Evolutionary conservation across 805 yeast species (phyloP), one percentile per base, ranked within the genome.

Genomic region (Spathaspora passalidarum): DNA sequence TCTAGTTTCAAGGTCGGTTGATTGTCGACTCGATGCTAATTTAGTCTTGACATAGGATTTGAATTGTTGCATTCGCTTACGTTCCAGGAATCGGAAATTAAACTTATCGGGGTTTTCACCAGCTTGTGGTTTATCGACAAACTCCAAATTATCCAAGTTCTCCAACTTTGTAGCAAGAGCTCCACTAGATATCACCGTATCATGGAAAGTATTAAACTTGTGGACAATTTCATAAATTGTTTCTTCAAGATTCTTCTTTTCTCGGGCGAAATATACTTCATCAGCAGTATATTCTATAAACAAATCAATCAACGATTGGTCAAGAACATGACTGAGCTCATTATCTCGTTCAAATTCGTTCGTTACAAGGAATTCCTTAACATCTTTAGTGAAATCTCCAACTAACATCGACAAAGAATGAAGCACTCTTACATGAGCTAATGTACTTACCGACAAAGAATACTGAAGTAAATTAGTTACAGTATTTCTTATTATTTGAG

Each of bases 381-480:
- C 68, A 46, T 80, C 82, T 46, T 78, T 79, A 1, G 87, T 81
- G 54, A 86, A 78, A 40, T 75, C 78, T 11, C 80, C 78, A 8
- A 86, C 70, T 32, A 78, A 65, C 0, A 76, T 72, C 57, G 81
- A 84, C n/a, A 86, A 68, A 2, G 82, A 72, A 63, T 88, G 87
- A 26, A 92, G 65, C 1, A 84, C 75, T 56, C 98, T 76, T 2
- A 90, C 81, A 59, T 85, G 88, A 0, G 96, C 85, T 43, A 90
- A 66, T 2, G 81, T 73, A 19, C 88, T 80, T 5, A 79, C 68
- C 1, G 86, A 75, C 40, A 79, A 75, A 0, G 96, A 83, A 46
- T 76, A 79, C 42, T 76, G 81, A 25, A 90, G 63, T 25, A 87
- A 67, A 1, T 77, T 65, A 49, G 81, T 82, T 14, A 83, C 69